Percentiles rank a stretch among this genome's conserved stretches.
phyloP scores from a whole-genome alignment of 441 rosid genomes.

The Eruca vesicaria region DNA sequence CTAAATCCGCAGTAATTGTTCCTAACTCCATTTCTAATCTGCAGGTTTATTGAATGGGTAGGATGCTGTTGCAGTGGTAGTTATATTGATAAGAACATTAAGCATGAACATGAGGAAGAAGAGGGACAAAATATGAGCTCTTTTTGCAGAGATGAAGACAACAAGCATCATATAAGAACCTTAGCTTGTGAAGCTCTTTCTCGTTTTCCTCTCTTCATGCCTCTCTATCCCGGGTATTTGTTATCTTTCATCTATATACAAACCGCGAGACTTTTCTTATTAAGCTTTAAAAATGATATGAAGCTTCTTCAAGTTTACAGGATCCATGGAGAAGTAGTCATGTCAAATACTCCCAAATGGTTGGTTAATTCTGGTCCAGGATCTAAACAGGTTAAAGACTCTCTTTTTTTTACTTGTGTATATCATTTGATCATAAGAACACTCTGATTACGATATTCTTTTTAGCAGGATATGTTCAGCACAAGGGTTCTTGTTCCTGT shows the following conservation, averaged over 20 bases:
- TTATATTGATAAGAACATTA: constrained; percentile 35
- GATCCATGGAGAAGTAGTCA: constrained; percentile 79
- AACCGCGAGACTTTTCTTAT: neutral
- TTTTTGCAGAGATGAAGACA: constrained; percentile 63
- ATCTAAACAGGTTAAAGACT: constrained; percentile 39
- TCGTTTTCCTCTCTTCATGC: constrained; percentile 49
- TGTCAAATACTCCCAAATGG: constrained; percentile 61
- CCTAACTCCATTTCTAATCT: neutral
- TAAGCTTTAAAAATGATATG: neutral
- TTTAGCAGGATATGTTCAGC: constrained; percentile 48
- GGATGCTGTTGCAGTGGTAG: constrained; percentile 78
- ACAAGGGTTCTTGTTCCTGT: constrained; percentile 76
- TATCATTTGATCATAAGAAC: neutral
- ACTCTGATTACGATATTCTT: neutral
- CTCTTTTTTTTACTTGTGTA: neutral
- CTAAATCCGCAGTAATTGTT: neutral
- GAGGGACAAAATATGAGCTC: constrained; percentile 23
- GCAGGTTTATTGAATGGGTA: constrained; percentile 81
- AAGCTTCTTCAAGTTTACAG: constrained; percentile 39
- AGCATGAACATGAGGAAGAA: constrained; percentile 29
- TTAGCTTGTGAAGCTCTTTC: constrained; percentile 76
- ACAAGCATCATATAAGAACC: constrained; percentile 47
- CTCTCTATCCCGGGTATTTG: constrained; percentile 76
- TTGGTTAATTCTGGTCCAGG: constrained; percentile 38
- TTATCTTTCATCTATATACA: neutral